A percentile compares a stretch with the other conserved stretches of the same genome.
phyloP scores from a whole-genome alignment of 1,139 yeast species.

The Yamadazyma siamensis region DNA sequence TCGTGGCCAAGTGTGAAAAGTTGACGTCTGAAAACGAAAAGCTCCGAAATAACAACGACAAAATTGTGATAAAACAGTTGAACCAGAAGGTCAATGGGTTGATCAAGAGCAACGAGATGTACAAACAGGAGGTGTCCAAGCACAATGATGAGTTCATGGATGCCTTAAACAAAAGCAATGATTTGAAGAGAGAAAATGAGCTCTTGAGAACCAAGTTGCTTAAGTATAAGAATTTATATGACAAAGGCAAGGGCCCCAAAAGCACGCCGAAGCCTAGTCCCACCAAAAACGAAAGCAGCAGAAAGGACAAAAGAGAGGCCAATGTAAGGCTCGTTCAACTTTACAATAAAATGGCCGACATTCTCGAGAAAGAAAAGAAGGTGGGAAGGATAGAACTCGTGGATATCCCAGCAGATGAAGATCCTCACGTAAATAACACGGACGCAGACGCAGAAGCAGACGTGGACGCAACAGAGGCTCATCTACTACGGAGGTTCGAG shows the following conservation, averaged over 20 bases:
- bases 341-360: conserved; percentile 16
- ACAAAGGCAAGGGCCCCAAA: conserved; percentile 5
- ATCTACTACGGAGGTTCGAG: too few relatives aligned
- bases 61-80: conserved; percentile 7
- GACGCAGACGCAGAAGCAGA: conserved; percentile 1
- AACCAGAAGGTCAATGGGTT: conserved; percentile 21
- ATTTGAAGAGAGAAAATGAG: conserved; percentile 24
- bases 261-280: neutral
- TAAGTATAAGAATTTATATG: conserved; percentile 32
- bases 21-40: conserved; percentile 6
- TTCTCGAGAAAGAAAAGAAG: conserved; percentile 12
- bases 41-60: conserved; percentile 7
- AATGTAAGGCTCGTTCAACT: conserved; percentile 10
- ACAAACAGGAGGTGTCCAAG: conserved; percentile 14
- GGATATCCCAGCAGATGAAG: too few relatives aligned
- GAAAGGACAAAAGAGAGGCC: conserved; percentile 1
- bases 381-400: neutral
- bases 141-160: conserved; percentile 17
- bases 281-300: neutral
- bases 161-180: conserved; percentile 16
- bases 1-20: conserved; percentile 7
- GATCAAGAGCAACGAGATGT: conserved; percentile 18
- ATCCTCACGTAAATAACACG: too few relatives aligned
- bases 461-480: neutral
- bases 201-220: conserved; percentile 31